These are phyloP conservation scores for Myxozyma neglecta DNA, from an alignment of 805 yeast genomes.

Conservation along the genomic window DNA sequence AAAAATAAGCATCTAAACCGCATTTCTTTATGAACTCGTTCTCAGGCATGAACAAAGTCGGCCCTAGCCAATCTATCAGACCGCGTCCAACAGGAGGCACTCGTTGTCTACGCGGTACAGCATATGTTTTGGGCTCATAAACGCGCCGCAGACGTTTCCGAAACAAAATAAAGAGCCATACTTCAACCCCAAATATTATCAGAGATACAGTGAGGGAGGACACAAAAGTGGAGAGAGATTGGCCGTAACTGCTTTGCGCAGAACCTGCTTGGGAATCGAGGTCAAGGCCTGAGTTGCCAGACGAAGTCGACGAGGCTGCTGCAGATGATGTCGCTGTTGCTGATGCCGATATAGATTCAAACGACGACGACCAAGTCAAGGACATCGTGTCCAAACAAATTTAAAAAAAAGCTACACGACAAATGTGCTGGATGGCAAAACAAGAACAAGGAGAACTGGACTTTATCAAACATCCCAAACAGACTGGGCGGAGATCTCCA, in stretches of 20 bases:
- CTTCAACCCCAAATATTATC: slow-evolving; percentile 61
- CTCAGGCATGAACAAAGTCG: slow-evolving; percentile 66
- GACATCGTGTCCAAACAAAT: neutral
- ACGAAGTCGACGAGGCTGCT: slow-evolving; percentile 5
- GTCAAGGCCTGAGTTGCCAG: slow-evolving; percentile 7
- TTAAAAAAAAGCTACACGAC: neutral
- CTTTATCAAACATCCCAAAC: neutral
- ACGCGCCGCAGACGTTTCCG: slow-evolving; percentile 70
- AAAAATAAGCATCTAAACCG: slow-evolving; percentile 91
- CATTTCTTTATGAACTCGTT: slow-evolving; percentile 77
- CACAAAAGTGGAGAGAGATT: slow-evolving; percentile 71
- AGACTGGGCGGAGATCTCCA: neutral
- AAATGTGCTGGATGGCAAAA: neutral
- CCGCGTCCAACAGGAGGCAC: slow-evolving; percentile 77
- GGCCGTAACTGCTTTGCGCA: slow-evolving; percentile 28
- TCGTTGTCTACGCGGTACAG: slow-evolving; percentile 51
- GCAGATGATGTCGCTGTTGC: slow-evolving; percentile 7
- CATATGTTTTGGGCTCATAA: slow-evolving; percentile 79
- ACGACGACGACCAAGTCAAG: slow-evolving; percentile 5
- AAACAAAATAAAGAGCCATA: slow-evolving; percentile 61
- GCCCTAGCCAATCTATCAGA: slow-evolving; percentile 67
- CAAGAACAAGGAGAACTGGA: neutral
- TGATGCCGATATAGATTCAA: slow-evolving; percentile 1
- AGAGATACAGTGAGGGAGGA: slow-evolving; percentile 71
- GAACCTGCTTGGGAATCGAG: slow-evolving; percentile 16